Base-by-base conservation (phyloP, 495 filamentous ascomycete genomes). In the Penicillium nucicola region DNA sequence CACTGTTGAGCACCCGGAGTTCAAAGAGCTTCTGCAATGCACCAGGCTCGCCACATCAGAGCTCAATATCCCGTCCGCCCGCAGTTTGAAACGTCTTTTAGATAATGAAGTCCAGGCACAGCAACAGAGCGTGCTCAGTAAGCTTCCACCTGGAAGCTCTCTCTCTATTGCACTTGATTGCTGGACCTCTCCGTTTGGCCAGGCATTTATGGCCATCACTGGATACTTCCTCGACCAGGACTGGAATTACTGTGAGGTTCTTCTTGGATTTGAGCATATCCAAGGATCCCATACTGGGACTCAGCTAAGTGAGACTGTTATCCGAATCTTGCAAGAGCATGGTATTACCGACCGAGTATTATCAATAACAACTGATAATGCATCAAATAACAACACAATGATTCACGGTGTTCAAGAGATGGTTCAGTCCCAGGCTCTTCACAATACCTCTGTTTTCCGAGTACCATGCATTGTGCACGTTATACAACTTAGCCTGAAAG, bases 321-420 rank as follows among this genome's bases (percentile, higher is more conserved):
- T 40, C 4, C 38, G 13, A 40, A 40, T 40, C 1, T 10, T 18
- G 2, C 13, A 40, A 10, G 18, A 40, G 38, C 14, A 40, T 18
- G 4, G 22, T 40, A 20, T 40, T 10, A 19, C 3, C 8, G 38
- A 40, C 2, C 38, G 38, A 12, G 38, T 17, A 40, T 40, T 40
- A 40, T 40, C 38, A 22, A 40, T 20, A 3, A 40, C 38, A 2
- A 40, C 53, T 36, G 43, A 60, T 53, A 60, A 60, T 53, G 44
- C 43, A 33, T 45, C 47, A n/a, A 61, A 57, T 23, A 61, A 61
- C 20, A 49, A 45, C 12, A 61, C 42, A 30, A 45, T 61, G 36
- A 42, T 54, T 1, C 12, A 28, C n/a, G 35, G 32, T 22, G 39
- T 61, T 17, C 39, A 57, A 19, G 51, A 49, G n/a, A 28, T 28